Evolutionary conservation across 2,329 filamentous ascomycete species (phyloP).

Genomic region (Epichloe sp.): DNA sequence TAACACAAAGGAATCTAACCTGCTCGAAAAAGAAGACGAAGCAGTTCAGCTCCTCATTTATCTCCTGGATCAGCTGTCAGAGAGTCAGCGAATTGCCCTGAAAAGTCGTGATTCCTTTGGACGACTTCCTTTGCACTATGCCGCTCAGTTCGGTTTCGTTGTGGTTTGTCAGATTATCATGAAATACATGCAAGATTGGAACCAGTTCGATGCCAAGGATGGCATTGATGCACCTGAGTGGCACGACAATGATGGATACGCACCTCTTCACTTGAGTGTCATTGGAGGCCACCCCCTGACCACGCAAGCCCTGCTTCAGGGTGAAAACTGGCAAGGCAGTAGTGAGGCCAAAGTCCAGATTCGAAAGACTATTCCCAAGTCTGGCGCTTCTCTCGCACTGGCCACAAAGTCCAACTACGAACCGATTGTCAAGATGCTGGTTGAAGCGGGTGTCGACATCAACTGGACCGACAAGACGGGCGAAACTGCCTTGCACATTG

Average conservation of each 20-base stretch:
- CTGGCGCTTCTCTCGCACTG: constrained; percentile 74
- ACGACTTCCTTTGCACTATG: constrained; percentile 80
- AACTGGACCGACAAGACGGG: constrained; percentile 86
- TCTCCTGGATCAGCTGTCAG: constrained; percentile 53
- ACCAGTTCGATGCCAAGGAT: constrained; percentile 67
- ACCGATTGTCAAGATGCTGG: constrained; percentile 72
- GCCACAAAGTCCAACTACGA: constrained; percentile 82
- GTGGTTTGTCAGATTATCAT: constrained; percentile 82
- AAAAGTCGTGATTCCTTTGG: constrained; percentile 63
- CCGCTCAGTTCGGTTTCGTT: constrained; percentile 87
- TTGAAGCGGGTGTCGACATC: constrained; percentile 81
- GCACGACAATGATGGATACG: constrained; percentile 87
- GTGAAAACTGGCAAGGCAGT: constrained; percentile 61
- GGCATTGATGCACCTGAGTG: constrained; percentile 79
- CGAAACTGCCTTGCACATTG: constrained; percentile 84
- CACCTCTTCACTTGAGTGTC: constrained; percentile 83
- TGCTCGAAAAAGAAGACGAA: constrained; percentile 57
- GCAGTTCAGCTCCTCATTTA: constrained; percentile 54
- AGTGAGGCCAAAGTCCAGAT: constrained; percentile 49
- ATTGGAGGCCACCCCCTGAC: constrained; percentile 87
- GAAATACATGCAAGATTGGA: constrained; percentile 79
- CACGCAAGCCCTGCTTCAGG: constrained; percentile 65
- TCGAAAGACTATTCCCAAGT: constrained; percentile 62
- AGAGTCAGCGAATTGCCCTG: constrained; percentile 55
- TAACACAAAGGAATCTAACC: constrained; percentile 53